Base-by-base conservation (phyloP, 2,329 filamentous ascomycete species). In the Uncinocarpus reesii region DNA sequence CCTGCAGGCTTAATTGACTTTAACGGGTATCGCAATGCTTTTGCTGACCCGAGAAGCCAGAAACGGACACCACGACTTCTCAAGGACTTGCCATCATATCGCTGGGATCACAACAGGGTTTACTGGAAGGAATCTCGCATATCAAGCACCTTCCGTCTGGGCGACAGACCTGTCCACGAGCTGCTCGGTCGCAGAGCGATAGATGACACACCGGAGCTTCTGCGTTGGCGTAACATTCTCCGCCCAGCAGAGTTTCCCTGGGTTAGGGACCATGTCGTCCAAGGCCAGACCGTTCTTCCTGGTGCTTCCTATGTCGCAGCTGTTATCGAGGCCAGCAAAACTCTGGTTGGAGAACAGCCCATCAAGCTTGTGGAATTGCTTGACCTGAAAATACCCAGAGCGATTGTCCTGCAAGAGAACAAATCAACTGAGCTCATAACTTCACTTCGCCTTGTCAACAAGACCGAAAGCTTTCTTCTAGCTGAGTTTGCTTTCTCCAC, bases 211-310 rank as follows among this genome's bases (percentile, higher is more conserved):
- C 7, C 21, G 4, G 4, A 23, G 4, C 37, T 47, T n/a, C 42
- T 42, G 42, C 41, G 34, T 13, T 63, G 59, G 58, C 38, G 51
- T 7, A 58, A 58, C 24, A 28, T 58, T 2, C 40, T 64, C 4
- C 29, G 43, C 2, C 20, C 52, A 4, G 38, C 15, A 1, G 62
- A 64, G 36, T 28, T 61, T 1, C 51, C 58, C 7, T 64, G 62
- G 62, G 28, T 65, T 1, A 7, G 26, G 2, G 58, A 54, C n/a
- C 62, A 66, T 23, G 37, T 53, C 10, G 47, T 68, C 5, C 54
- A 60, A 15, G 55, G 50, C 4, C 53, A 58, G 18, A 55, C 57
- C 20, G 51, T 68, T 1, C 65, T 61, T 28, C 65, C 65, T 1
- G 60, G 41, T 15, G 42, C 52, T 21, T 42, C 38, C 38, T 62